phyloP scores from a whole-genome alignment of 257 asterid genomes.

The Penstemon barbatus region DNA sequence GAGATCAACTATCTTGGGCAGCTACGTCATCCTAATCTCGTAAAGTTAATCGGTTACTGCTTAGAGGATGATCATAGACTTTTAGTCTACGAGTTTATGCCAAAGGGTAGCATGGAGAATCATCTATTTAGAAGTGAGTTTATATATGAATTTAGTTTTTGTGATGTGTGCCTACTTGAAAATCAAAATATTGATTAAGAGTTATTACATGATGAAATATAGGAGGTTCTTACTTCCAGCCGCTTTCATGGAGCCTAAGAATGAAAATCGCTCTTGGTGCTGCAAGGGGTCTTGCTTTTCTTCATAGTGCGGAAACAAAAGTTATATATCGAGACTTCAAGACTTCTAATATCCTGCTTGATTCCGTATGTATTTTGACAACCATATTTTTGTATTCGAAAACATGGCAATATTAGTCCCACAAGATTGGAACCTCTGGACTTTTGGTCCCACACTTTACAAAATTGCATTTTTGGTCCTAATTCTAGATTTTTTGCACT shows the following conservation, averaged over 20 bases:
- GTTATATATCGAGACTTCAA: conserved; percentile 81
- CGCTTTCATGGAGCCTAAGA: conserved; percentile 73
- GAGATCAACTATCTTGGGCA: conserved; percentile 69
- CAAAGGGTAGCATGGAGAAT: conserved; percentile 76
- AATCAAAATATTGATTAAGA: not conserved
- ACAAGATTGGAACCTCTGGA: too few species aligned
- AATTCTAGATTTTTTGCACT: too few species aligned
- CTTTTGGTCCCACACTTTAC: too few species aligned
- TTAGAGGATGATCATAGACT: conserved; percentile 68
- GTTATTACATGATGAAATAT: conserved; percentile 15
- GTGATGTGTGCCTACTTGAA: not conserved
- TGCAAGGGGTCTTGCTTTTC: conserved; percentile 78
- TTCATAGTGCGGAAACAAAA: conserved; percentile 61
- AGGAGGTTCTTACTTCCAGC: conserved; percentile 76
- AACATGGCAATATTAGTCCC: too few species aligned
- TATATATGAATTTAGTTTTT: not conserved
- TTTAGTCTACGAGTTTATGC: conserved; percentile 72
- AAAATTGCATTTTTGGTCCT: too few species aligned
- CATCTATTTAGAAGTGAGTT: conserved; percentile 71
- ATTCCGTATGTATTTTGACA: conserved; percentile 45
- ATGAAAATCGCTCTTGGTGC: conserved; percentile 76
- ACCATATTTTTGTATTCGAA: not conserved
- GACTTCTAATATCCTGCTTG: conserved; percentile 76
- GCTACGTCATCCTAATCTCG: conserved; percentile 70
- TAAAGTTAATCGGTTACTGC: conserved; percentile 71